phyloP scores from a whole-genome alignment of 805 yeast species.

The Pichia ethanolica region DNA sequence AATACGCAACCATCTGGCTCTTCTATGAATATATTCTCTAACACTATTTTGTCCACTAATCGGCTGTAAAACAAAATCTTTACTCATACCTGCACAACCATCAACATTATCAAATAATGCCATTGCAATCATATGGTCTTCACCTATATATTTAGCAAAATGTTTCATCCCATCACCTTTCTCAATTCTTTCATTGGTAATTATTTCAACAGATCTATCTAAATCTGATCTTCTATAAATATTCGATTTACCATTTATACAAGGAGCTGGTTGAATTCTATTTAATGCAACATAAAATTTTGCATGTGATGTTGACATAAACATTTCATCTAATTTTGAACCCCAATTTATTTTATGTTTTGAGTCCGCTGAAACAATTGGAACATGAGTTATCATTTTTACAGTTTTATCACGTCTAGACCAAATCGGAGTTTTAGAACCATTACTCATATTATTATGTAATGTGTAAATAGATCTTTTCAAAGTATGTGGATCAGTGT shows the following conservation, averaged over 20 bases:
- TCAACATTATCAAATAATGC: conserved; percentile 66
- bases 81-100: conserved; percentile 70
- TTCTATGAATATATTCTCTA: conserved; percentile 54
- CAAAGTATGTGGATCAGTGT: conserved; percentile 62
- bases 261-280: conserved; percentile 68
- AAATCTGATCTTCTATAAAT: conserved; percentile 62
- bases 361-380: conserved; percentile 43
- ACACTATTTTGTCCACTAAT: conserved; percentile 33
- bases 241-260: conserved; percentile 88
- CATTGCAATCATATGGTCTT: conserved; percentile 88
- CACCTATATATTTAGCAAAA: conserved; percentile 80
- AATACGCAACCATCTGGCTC: conserved; percentile 82
- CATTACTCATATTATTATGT: conserved; percentile 45
- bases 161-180: conserved; percentile 50
- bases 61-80: conserved; percentile 78
- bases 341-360: conserved; percentile 37
- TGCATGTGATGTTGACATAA: conserved; percentile 74
- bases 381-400: conserved; percentile 74
- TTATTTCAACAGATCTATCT: conserved; percentile 48
- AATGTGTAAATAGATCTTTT: conserved; percentile 53
- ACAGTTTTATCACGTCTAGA: conserved; percentile 32
- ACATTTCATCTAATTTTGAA: conserved; percentile 75
- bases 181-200: conserved; percentile 25
- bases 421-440: conserved; percentile 22
- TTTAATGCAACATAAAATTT: conserved; percentile 79